Evolutionary conservation across 306 rosid species (phyloP), one percentile per base, ranked within the genome.

Genomic region (Vigna radiata): DNA sequence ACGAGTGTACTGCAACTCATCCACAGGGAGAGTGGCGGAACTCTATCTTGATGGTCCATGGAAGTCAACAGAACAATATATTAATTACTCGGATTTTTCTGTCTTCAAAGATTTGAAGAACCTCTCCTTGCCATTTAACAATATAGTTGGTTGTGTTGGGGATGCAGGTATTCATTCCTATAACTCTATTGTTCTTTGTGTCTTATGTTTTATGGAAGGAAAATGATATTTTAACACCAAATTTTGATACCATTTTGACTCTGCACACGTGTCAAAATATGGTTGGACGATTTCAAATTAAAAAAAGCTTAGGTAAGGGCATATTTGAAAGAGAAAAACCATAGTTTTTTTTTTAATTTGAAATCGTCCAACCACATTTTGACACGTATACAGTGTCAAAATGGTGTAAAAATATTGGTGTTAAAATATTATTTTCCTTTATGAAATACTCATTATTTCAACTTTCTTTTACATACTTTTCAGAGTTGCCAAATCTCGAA

Each of bases 401-500:
- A n/a, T n/a, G n/a, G n/a, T n/a, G n/a, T n/a, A n/a, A n/a, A n/a
- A n/a, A n/a, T n/a, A n/a, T n/a, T n/a, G n/a, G n/a, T n/a, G n/a
- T n/a, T n/a, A n/a, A n/a, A n/a, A n/a, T n/a, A n/a, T n/a, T n/a
- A n/a, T n/a, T n/a, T n/a, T n/a, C n/a, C n/a, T 52, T 7, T 1
- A 17, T 13, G 9, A 4, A 4, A 8, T n/a, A 31, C 11, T 58
- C 46, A 14, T 56, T 48, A 53, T 39, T 39, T 6, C 1, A 37
- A 36, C 39, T 53, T 72, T 25, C 2, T 25, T 25, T 62, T 21
- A 19, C 33, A 21, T 60, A n/a, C 9, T 61, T 17, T 47, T 21
- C 70, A 75, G 79, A 16, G 2, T 47, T 75, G 36, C 29, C 48
- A 6, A 56, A 68, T 68, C 36, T 77, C 14, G 70, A 77, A 49